Evolutionary conservation across 306 rosid species (phyloP), one percentile per base, ranked within the genome.

Genomic region (Argentina anserina): DNA sequence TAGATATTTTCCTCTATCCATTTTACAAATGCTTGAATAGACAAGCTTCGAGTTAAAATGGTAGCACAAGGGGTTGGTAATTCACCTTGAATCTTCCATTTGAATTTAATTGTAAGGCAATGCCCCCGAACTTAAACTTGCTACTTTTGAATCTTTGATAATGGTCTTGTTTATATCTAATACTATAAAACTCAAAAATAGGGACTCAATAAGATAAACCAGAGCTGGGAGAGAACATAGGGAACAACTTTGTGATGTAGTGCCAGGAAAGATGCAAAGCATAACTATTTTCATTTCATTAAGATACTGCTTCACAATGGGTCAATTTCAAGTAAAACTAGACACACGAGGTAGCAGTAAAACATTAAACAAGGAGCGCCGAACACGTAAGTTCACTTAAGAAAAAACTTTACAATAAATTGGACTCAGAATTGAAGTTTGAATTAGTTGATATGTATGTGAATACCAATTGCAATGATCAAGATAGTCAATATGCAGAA

Each of bases 401-500:
- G 11, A 31, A 26, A 34, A 36, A 72, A 61, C 20, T 12, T 26
- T 60, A 69, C 71, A 36, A 26, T 12, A 49, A 42, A 18, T 45
- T 18, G 69, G 3, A 43, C 37, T 74, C 31, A 67, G 64, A 82
- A 9, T 25, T 41, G 41, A 61, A 15, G 33, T 7, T 36, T 15
- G 63, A 62, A 66, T 76, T 75, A 89, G 15, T 80, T 76, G 69
- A 86, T 72, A 74, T 90, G 99, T 83, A 91, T 23, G 79, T 94
- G 99, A 81, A 94, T 87, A 81, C 99, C 99, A 25, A 94, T 75
- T 23, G 96, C 99, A 69, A 91, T 71, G 80, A 88, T 29, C 83
- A 94, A 75, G 75, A 94, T 89, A 72, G 97, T 94, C 65, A 89
- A 67, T 78, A 94, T 80, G 80, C 95, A 88, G 74, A 91, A 94